phyloP scores from a whole-genome alignment of 306 rosid genomes.

The Rubus idaeus region DNA sequence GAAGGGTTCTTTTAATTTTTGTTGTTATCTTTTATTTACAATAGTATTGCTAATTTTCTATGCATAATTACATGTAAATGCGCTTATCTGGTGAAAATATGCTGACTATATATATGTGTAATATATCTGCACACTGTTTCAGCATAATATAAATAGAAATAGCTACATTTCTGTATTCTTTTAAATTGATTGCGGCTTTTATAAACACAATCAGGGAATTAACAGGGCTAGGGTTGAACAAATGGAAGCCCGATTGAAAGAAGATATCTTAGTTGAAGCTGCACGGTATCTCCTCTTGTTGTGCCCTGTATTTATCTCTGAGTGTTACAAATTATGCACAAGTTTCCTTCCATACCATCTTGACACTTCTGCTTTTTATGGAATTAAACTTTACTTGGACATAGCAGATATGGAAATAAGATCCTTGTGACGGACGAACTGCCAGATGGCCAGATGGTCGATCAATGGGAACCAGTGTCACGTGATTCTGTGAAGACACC shows the following conservation, averaged over 20 bases:
- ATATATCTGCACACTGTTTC: not conserved
- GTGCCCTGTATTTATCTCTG: conserved; percentile 16
- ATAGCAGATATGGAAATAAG: conserved; percentile 78
- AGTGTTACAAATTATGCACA: conserved; percentile 6
- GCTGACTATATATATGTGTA: not conserved
- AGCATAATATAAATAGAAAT: not conserved
- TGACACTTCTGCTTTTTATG: conserved; percentile 19
- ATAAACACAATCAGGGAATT: conserved; percentile 62
- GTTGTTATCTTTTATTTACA: not conserved
- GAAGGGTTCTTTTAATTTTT: not conserved
- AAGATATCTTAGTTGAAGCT: conserved; percentile 78
- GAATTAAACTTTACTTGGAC: conserved; percentile 30
- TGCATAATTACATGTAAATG: not conserved
- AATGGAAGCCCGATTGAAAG: conserved; percentile 86
- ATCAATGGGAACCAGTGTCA: conserved; percentile 90
- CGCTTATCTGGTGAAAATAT: not conserved
- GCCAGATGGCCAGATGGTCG: conserved; percentile 98
- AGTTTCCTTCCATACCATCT: conserved; percentile 6
- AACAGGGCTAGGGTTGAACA: conserved; percentile 82
- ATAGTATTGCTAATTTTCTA: not conserved
- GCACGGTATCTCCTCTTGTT: conserved; percentile 51
- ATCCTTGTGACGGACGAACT: conserved; percentile 95
- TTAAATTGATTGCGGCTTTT: conserved; percentile 20
- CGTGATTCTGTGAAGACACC: conserved; percentile 76
- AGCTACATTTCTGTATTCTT: conserved; percentile 2